Evolutionary conservation across 805 yeast genomes (phyloP).

Genomic region (Wickerhamiella occidentalis): DNA sequence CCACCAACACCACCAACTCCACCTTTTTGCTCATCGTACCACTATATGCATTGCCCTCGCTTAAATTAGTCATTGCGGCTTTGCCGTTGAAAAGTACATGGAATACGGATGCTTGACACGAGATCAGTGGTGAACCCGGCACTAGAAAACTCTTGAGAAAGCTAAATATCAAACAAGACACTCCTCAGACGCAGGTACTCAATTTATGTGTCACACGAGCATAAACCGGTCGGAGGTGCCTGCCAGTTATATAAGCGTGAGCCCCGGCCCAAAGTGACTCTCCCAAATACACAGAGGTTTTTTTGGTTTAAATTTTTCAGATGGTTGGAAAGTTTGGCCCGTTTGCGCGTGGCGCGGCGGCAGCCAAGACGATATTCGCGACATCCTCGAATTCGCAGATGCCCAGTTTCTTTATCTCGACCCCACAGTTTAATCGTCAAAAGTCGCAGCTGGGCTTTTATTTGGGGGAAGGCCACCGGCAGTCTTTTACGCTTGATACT

Average conservation of each 20-base stretch:
- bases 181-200: no score
- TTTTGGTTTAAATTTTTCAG: no score
- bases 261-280: not conserved
- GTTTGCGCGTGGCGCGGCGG: constrained; percentile 22
- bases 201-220: not conserved
- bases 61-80: not conserved
- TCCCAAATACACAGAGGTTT: not conserved
- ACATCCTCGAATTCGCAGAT: constrained; percentile 24
- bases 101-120: no score
- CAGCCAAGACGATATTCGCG: constrained; percentile 31
- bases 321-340: constrained; percentile 10
- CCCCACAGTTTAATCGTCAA: constrained; percentile 31
- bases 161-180: no score
- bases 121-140: no score
- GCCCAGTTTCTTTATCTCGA: constrained; percentile 32
- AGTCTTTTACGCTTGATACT: constrained; percentile 16
- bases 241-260: not conserved
- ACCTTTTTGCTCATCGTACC: not conserved
- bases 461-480: constrained; percentile 15
- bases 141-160: no score
- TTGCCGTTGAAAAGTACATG: not conserved
- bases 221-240: not conserved
- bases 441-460: constrained; percentile 27
- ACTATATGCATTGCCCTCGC: constrained; percentile 1
- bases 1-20: no score